phyloP scores from a whole-genome alignment of 805 yeast species.

The Osmozyma mogii region DNA sequence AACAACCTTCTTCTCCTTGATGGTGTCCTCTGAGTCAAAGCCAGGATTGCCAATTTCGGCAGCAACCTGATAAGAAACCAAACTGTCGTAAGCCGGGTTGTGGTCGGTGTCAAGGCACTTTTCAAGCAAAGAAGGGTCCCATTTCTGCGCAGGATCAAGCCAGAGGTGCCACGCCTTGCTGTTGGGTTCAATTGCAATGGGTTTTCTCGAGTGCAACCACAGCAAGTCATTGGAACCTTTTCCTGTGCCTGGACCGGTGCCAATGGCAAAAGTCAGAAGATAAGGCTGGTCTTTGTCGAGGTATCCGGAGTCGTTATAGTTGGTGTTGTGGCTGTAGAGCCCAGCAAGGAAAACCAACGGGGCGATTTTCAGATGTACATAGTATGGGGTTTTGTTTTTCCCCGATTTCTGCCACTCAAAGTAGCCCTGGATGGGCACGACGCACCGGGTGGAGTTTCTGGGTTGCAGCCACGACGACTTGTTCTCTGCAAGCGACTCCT shows the following conservation, averaged over 20 bases:
- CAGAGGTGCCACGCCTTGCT: slow-evolving; percentile 53
- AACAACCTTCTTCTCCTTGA: slow-evolving; percentile 13
- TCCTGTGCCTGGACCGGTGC: slow-evolving; percentile 57
- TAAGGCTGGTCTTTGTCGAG: slow-evolving; percentile 11
- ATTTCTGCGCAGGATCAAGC: slow-evolving; percentile 41
- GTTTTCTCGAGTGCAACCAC: slow-evolving; percentile 77
- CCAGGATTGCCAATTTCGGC: slow-evolving; percentile 56
- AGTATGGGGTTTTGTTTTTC: slow-evolving; percentile 54
- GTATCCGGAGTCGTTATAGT: slow-evolving; percentile 16
- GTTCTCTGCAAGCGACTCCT: slow-evolving; percentile 46
- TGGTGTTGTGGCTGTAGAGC: slow-evolving; percentile 28
- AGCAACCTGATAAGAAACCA: slow-evolving; percentile 50
- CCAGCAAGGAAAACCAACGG: slow-evolving; percentile 58
- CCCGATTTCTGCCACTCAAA: slow-evolving; percentile 64
- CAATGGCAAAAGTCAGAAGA: slow-evolving; percentile 51
- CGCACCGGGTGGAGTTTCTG: slow-evolving; percentile 49
- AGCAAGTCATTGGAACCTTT: slow-evolving; percentile 40
- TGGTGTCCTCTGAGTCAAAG: slow-evolving; percentile 38
- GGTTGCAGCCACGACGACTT: slow-evolving; percentile 53
- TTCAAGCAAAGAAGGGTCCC: slow-evolving; percentile 33
- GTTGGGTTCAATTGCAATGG: slow-evolving; percentile 57
- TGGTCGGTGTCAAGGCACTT: slow-evolving; percentile 28
- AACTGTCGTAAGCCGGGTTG: slow-evolving; percentile 22
- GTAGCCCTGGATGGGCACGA: slow-evolving; percentile 75
- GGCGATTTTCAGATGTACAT: slow-evolving; percentile 44